Conservation (phyloP, 352 stramenopile genomes). For the Sclerospora graminicola region DNA sequence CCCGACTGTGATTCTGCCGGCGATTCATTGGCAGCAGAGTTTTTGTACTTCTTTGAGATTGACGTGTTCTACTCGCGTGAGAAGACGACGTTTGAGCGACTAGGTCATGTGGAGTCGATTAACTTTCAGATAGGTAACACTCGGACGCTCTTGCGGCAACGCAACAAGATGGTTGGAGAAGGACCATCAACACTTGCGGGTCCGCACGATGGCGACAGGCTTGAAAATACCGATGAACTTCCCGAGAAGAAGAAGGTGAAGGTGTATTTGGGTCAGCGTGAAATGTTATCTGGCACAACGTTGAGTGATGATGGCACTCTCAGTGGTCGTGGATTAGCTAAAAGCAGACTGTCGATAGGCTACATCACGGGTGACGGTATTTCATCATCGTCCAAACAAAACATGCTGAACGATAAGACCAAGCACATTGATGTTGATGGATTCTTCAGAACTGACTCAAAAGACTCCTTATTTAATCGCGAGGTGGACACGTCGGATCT, state of each 20-base stretch:
- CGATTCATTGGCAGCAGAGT: slow-evolving; percentile 39
- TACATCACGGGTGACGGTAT: slow-evolving; percentile 32
- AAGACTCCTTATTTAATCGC: slow-evolving; percentile 40
- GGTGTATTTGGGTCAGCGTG: slow-evolving; percentile 28
- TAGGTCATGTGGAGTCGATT: slow-evolving; percentile 62
- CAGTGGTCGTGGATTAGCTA: slow-evolving; percentile 7
- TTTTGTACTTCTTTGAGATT: slow-evolving; percentile 83
- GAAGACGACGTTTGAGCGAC: slow-evolving; percentile 43
- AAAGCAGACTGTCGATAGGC: slow-evolving; percentile 2
- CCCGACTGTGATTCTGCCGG: slow-evolving; percentile 16
- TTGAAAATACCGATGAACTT: slow-evolving; percentile 37
- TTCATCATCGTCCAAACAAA: slow-evolving; percentile 22
- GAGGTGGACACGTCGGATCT: slow-evolving; percentile 23
- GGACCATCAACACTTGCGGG: slow-evolving; percentile 19
- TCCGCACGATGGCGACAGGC: slow-evolving; percentile 32
- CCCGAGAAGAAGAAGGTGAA: slow-evolving; percentile 81
- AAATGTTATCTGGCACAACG: slow-evolving; percentile 25
- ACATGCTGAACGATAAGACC: slow-evolving; percentile 17
- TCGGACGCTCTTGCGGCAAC: slow-evolving; percentile 67
- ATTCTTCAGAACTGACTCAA: slow-evolving; percentile 39
- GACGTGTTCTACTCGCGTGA: slow-evolving; percentile 69
- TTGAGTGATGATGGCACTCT: slow-evolving; percentile 22
- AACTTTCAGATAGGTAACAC: slow-evolving; percentile 85
- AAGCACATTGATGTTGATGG: slow-evolving; percentile 29
- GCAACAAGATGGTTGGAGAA: slow-evolving; percentile 64